These are phyloP conservation scores for Sicyos edulis DNA, from an alignment of 306 rosid species.

Conservation along the genomic window DNA sequence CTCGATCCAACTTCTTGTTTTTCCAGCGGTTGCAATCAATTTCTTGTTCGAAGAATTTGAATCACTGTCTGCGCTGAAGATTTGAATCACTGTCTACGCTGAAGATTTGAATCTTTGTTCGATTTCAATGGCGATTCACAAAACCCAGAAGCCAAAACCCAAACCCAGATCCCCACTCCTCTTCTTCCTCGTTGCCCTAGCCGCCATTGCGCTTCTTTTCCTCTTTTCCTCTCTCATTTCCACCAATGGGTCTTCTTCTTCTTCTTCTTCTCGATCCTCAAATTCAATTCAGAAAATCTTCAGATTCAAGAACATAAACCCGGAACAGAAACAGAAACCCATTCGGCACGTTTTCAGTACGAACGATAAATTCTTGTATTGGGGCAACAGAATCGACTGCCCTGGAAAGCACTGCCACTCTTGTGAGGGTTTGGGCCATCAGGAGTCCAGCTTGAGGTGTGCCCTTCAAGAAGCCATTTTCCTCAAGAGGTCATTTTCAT, in stretches of 20 bases:
- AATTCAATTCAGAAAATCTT: constrained; percentile 16
- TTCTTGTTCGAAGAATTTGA: neutral
- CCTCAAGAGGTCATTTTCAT: constrained; percentile 38
- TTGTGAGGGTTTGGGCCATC: constrained; percentile 92
- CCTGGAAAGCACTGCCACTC: constrained; percentile 86
- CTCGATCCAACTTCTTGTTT: constrained; percentile 3
- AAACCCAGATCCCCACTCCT: constrained; percentile 47
- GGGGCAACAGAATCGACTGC: constrained; percentile 87
- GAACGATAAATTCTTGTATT: constrained; percentile 56
- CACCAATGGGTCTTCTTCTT: constrained; percentile 25
- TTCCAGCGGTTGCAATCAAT: neutral
- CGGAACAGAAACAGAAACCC: neutral
- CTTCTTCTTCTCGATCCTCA: constrained; percentile 18
- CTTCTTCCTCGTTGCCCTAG: constrained; percentile 26
- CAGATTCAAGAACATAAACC: neutral
- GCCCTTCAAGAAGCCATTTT: constrained; percentile 88
- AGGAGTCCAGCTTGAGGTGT: constrained; percentile 93
- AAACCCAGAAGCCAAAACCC: constrained; percentile 35
- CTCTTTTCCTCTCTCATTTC: constrained; percentile 41
- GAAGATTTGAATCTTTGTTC: neutral
- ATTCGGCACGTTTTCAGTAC: constrained; percentile 19
- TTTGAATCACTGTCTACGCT: neutral
- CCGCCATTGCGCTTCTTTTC: constrained; percentile 41
- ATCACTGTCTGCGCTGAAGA: neutral
- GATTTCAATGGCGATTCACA: constrained; percentile 42